A percentile compares a stretch with the other conserved stretches of the same genome.
phyloP scores from a whole-genome alignment of 2,329 filamentous ascomycete genomes.

The Aspergillus phoenicis region DNA sequence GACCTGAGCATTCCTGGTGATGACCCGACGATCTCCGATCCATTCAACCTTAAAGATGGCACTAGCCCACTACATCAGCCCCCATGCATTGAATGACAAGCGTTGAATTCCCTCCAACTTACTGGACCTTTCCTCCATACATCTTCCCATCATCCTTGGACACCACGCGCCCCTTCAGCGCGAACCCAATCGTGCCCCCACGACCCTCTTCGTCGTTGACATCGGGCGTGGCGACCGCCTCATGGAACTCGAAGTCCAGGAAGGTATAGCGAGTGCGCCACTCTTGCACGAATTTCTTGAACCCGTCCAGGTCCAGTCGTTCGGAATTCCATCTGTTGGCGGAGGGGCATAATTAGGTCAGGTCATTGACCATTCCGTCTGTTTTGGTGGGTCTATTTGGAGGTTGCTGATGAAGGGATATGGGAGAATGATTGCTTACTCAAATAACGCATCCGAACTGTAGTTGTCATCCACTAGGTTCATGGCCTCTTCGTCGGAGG shows the following conservation, averaged over 20 bases:
- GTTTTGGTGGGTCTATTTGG: too few species aligned
- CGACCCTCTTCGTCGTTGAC: neutral
- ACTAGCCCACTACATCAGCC: neutral
- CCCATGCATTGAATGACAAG: neutral
- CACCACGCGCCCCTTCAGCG: neutral
- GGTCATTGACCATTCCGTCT: too few species aligned
- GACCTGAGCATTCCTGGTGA: neutral
- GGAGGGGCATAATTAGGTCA: too few species aligned
- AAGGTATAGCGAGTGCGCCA: constrained; percentile 1
- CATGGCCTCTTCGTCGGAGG: neutral
- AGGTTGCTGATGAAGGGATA: too few species aligned
- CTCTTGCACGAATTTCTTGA: neutral
- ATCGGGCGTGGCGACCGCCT: neutral
- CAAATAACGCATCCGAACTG: neutral
- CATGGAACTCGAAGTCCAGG: neutral
- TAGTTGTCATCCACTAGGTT: neutral
- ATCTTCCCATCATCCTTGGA: neutral
- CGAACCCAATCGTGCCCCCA: neutral
- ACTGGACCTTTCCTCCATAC: neutral
- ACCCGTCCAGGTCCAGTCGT: neutral
- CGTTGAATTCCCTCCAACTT: neutral
- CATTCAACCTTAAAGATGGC: neutral
- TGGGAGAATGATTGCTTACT: neutral
- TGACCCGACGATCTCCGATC: neutral
- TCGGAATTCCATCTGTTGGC: neutral